Percentiles rank a stretch among this genome's conserved stretches.
Conservation (phyloP, 2,329 filamentous ascomycete species). For the Emergomyces orientalis region DNA sequence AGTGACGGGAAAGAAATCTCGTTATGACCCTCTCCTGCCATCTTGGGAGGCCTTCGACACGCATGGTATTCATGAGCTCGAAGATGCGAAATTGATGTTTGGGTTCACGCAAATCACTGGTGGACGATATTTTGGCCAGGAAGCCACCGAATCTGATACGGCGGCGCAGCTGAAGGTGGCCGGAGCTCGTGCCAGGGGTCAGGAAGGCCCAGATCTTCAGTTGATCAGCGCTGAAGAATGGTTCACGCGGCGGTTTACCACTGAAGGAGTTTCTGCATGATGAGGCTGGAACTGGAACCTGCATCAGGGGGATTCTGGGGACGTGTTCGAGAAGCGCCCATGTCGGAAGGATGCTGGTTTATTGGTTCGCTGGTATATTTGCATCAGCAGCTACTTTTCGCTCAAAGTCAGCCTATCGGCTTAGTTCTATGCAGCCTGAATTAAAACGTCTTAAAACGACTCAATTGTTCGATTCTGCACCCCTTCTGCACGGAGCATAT, state of each 20-base stretch:
- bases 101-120: slow-evolving; percentile 29
- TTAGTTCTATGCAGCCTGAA: background rate
- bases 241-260: slow-evolving; percentile 1
- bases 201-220: slow-evolving; percentile 1
- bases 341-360: background rate
- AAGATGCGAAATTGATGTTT: slow-evolving; percentile 32
- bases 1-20: slow-evolving; percentile 26
- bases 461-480: background rate
- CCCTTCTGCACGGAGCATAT: background rate
- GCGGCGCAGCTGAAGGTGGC: slow-evolving; percentile 3
- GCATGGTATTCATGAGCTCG: slow-evolving; percentile 25
- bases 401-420: background rate
- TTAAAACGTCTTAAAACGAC: background rate
- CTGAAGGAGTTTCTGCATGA: background rate
- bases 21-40: slow-evolving; percentile 23
- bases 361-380: background rate
- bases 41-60: slow-evolving; percentile 29
- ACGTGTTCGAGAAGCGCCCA: background rate
- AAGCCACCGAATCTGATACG: background rate
- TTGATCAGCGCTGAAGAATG: slow-evolving; percentile 3
- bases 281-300: background rate
- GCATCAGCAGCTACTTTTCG: no score
- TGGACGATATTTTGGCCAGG: slow-evolving; percentile 14
- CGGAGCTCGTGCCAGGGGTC: slow-evolving; percentile 2
- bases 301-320: background rate